phyloP scores from a whole-genome alignment of 495 filamentous ascomycete species.

The Aspergillus steynii region DNA sequence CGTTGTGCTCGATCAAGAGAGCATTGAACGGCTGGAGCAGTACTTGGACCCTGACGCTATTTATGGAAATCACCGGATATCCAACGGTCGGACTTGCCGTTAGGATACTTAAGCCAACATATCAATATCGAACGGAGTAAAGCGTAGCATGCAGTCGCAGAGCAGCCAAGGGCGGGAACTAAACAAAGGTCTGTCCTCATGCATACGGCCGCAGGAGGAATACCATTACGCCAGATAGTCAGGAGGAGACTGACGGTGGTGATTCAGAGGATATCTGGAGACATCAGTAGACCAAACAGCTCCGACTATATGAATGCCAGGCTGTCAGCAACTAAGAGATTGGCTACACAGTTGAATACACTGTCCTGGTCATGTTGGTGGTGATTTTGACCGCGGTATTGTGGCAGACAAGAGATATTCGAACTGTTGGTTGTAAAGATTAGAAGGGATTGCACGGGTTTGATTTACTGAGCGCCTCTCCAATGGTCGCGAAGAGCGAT shows the following conservation, averaged over 20 bases:
- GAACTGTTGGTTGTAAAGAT: conserved; percentile 23
- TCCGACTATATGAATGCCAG: conserved; percentile 55
- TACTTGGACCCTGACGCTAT: too few relatives aligned
- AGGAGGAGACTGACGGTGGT: conserved; percentile 67
- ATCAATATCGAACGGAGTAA: too few relatives aligned
- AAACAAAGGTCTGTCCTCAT: too few relatives aligned
- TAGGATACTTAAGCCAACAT: too few relatives aligned
- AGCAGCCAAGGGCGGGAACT: too few relatives aligned
- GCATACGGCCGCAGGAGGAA: conserved; percentile 54
- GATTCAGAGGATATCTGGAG: conserved; percentile 71
- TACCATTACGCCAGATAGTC: conserved; percentile 64
- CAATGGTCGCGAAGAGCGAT: conserved; percentile 29
- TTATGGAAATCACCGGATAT: too few relatives aligned
- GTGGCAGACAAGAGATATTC: too few relatives aligned
- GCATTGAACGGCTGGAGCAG: too few relatives aligned
- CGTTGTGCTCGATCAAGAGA: too few relatives aligned
- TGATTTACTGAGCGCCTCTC: conserved; percentile 3
- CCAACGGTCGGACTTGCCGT: too few relatives aligned
- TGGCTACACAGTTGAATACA: conserved; percentile 47
- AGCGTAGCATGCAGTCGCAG: too few relatives aligned
- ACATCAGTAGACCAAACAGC: conserved; percentile 65
- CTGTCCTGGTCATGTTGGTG: conserved; percentile 52
- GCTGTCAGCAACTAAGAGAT: conserved; percentile 52
- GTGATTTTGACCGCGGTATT: conserved; percentile 46
- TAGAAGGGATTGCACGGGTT: background rate